Evolutionary conservation across 257 asterid species (phyloP), one percentile per base, ranked within the genome.

Genomic region (Orobanche coerulescens): DNA sequence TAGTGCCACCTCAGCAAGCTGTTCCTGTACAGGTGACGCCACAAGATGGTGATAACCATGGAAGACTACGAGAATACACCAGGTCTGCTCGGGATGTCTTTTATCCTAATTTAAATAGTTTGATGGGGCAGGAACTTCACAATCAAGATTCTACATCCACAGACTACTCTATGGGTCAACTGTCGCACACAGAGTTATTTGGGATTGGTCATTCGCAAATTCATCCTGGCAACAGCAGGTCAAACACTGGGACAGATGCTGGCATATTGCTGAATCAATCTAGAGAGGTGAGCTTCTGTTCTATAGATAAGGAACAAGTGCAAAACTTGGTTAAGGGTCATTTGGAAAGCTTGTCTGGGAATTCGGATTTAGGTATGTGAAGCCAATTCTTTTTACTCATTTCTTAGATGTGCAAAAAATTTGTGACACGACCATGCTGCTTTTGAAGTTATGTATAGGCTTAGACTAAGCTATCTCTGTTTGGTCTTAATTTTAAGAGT

Each of bases 81-180:
- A 22, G 70, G 4, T 23, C 71, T 7, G 51, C 52, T 34, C 54
- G 58, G 47, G 79, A 80, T 60, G 50, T 61, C 11, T 48, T 60
- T 54, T 48, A 70, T 44, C 65, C 71, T 14, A 42, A 69, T 63
- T 57, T 74, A 34, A 67, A 64, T 58, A 55, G 65, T 72, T 57
- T 62, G 60, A 73, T 73, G 55, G 78, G 43, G 23, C 79, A 66
- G 26, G 54, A 44, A 22, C 30, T 64, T 70, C 69, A 68, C 69
- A 61, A 66, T 60, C 82, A 72, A 72, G 79, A 88, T 62, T 82
- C 82, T 40, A 67, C 94, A 55, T 84, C 87, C 47, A 51, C 58
- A 4, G 71, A 69, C 42, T 71, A 67, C 55, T 64, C 81, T 39
- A 65, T 73, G 43, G 75, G 61, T 47, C 73, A 70, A 58, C 34